Evolutionary conservation across 192 early-diverging fungal species (phyloP), one percentile per base, ranked within the genome.

Genomic region (Linnemannia zychae): DNA sequence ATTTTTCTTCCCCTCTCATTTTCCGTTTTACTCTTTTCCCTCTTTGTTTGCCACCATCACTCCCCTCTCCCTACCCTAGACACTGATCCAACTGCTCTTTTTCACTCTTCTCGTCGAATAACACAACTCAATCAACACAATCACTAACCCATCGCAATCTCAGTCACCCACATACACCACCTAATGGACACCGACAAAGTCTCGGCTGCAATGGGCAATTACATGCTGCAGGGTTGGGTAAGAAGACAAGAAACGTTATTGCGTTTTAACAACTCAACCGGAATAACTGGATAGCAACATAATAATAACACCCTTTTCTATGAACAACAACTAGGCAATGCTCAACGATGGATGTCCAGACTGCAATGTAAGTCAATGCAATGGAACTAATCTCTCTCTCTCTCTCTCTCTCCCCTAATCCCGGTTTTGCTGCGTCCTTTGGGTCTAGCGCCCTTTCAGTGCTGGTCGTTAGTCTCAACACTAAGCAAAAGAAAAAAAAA

Each of bases 201-300:
- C 73, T 79, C 82, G 15, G 77, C 77, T 53, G 77, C 77, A 20
- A 85, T 85, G 82, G 77, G 82, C 67, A 75, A 28, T 46, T 85
- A 85, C 69, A 79, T 79, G 82, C 68, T 85, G 18, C 76, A 85
- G 63, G 82, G 82, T 38, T 85, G 82, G 82, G 82, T 85, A 79
- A 20, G 76, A 3, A 44, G 40, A 44, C 5, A 60, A 31, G 28
- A 63, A 63, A 63, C 28, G 57, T 63, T 63, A 63, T 63, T 12
- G 4, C 24, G 28, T 31, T 63, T 63, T 63, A 31, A 28, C 57
- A 63, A 63, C 57, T 44, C 40, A 6, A 9, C 40, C 3, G 40
- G 9, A 44, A 44, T 6, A 44, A 44, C 40, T 44, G 40, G 40
- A 9, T 44, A 44, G 40, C 40, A 44, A 44, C 40, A 44, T 44